Base-by-base conservation (phyloP, 2,329 filamentous ascomycete genomes). In the Aureobasidium leucospermi region DNA sequence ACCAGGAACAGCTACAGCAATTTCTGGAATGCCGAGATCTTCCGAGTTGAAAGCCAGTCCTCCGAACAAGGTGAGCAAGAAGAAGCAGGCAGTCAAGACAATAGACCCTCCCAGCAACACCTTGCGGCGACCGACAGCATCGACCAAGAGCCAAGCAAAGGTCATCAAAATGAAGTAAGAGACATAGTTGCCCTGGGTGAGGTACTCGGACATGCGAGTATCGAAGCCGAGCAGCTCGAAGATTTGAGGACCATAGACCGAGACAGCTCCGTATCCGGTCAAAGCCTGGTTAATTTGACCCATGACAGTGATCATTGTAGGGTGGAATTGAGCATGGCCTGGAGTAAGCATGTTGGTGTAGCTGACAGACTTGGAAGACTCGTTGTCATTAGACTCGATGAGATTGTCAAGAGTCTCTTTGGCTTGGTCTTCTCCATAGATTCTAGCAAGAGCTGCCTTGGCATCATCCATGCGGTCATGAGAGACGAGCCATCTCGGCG, bases 161-260 rank as follows among this genome's bases (percentile, higher is more conserved):
- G 81, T 85, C 83, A 85, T 85, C 63, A 83, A 77, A 51, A 80
- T 63, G 66, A 85, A 81, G 69, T 86, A 85, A 16, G 78, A 82
- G 42, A 82, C 70, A 70, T 85, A 85, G 70, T 86, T 86, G 31
- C 75, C 81, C 47, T 84, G 75, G 0, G 82, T 85, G 13, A 84
- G 70, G 62, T 78, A 80, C 67, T 86, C 82, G 1, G 82, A 78
- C 15, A 70, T 71, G 4, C 70, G 71, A 38, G 79, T 76, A 16
- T 70, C 68, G 67, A 85, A 83, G 15, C 82, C 82, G 3, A 85
- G 77, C 9, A 85, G 78, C 63, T 83, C 78, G 67, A 85, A 85
- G 57, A 85, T 85, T 63, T 85, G 83, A 2, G 82, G 82, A 0
- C 83, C 83, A 60, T 85, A 85, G 2, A 85, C 82, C 16, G 78